Percentiles rank a stretch among this genome's conserved stretches.
These are phyloP conservation scores for Parachaetomium inaequale DNA, from an alignment of 495 filamentous ascomycete species.

Conservation along the genomic window DNA sequence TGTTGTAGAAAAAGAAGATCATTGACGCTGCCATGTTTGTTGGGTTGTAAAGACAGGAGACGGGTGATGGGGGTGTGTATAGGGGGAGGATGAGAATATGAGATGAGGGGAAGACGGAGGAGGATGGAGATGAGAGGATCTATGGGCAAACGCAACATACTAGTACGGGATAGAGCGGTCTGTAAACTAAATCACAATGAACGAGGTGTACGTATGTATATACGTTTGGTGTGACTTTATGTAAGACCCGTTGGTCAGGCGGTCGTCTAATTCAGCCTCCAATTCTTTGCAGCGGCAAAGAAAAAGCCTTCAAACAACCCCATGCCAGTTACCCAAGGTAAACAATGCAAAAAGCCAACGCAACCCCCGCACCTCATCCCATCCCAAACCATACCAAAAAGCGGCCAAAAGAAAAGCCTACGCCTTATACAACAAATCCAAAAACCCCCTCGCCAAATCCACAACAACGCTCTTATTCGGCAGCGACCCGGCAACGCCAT, in stretches of 20 bases:
- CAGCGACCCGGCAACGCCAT: slow-evolving; percentile 91
- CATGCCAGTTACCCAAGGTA: no score
- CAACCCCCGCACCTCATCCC: not conserved
- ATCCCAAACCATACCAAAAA: not conserved
- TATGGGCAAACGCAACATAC: no score
- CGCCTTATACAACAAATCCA: slow-evolving; percentile 95
- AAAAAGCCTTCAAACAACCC: no score
- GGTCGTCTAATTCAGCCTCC: no score
- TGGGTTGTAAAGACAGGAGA: not conserved
- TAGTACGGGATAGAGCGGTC: no score
- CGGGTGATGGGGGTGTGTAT: not conserved
- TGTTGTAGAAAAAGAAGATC: not conserved
- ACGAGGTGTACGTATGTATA: no score
- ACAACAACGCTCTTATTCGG: slow-evolving; percentile 94
- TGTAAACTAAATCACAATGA: no score
- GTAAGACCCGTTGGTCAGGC: no score
- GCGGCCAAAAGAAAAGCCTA: slow-evolving; percentile 30
- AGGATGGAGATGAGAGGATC: no score
- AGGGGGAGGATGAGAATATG: not conserved
- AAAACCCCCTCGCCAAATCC: slow-evolving; percentile 83
- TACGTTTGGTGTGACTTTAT: no score
- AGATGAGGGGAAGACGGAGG: no score
- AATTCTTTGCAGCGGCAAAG: no score
- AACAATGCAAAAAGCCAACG: not conserved
- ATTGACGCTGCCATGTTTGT: not conserved